These are phyloP conservation scores for Inosperma sp. DNA, from an alignment of 768 basidiomycete genomes.

Conservation along the genomic window DNA sequence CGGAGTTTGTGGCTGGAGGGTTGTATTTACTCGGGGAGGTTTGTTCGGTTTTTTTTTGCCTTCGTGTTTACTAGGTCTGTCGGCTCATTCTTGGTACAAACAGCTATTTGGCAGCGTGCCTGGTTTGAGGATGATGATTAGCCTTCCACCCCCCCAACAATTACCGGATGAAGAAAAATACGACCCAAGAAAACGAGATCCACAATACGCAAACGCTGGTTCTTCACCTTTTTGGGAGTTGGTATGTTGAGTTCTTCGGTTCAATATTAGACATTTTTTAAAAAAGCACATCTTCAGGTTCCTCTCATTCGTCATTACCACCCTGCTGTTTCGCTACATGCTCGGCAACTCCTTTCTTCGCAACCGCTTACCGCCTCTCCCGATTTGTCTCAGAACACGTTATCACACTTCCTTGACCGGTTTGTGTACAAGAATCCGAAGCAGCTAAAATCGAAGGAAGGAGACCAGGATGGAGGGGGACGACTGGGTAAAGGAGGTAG, in stretches of 20 bases:
- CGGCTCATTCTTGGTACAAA: constrained; percentile 7
- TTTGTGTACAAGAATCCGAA: constrained; percentile 98
- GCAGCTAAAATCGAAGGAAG: constrained; percentile 47
- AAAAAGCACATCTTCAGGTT: constrained; percentile 38
- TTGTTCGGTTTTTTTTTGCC: constrained; percentile 16
- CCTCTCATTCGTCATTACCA: constrained; percentile 86
- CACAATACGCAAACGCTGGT: constrained; percentile 77
- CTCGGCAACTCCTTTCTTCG: constrained; percentile 69
- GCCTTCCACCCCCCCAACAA: constrained; percentile 16
- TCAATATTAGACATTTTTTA: background rate
- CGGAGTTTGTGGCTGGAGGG: constrained; percentile 87
- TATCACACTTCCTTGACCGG: constrained; percentile 92
- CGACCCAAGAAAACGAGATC: constrained; percentile 88
- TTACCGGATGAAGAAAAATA: constrained; percentile 43
- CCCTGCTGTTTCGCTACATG: constrained; percentile 83
- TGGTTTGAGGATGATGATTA: constrained; percentile 40
- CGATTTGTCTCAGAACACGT: constrained; percentile 88
- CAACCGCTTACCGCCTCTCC: constrained; percentile 76
- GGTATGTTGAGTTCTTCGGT: constrained; percentile 40
- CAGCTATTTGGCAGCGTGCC: constrained; percentile 42
- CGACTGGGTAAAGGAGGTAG: constrained; percentile 60
- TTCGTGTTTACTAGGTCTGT: background rate
- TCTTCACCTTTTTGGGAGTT: constrained; percentile 86
- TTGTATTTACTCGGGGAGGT: constrained; percentile 87
- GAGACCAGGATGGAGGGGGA: constrained; percentile 25